A percentile compares a stretch with the other conserved stretches of the same genome.
These are phyloP conservation scores for Closterium sp. DNA, from an alignment of 139 green algal species.

Conservation along the genomic window DNA sequence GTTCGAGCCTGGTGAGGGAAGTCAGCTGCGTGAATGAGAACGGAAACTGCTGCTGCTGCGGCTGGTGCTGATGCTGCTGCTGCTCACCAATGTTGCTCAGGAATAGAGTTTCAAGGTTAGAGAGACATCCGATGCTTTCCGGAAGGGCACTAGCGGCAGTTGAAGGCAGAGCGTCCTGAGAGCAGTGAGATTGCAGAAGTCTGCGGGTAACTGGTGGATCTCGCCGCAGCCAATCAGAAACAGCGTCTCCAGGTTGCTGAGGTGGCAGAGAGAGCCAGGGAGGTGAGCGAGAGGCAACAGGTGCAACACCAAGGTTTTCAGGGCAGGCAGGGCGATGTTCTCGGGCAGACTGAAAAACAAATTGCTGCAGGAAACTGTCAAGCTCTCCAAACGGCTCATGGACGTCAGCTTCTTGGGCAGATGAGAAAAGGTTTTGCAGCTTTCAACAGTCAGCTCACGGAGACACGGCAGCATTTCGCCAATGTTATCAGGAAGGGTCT, in stretches of 20 bases:
- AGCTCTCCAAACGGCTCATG: neutral
- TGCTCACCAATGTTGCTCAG: too few relatives aligned
- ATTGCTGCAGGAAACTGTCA: too few relatives aligned
- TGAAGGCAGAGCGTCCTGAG: neutral
- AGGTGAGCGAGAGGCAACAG: neutral
- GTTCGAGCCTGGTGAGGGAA: neutral
- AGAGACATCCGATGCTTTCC: neutral
- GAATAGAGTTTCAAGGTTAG: neutral
- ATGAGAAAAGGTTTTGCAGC: neutral
- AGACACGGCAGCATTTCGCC: neutral
- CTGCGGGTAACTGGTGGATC: neutral
- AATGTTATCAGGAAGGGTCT: neutral
- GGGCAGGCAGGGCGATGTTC: neutral
- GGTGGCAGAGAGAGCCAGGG: neutral
- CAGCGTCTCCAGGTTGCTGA: neutral
- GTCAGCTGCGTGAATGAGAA: neutral
- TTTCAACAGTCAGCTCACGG: neutral
- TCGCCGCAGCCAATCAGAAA: neutral
- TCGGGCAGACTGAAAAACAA: neutral
- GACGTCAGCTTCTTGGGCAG: neutral
- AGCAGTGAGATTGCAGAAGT: neutral
- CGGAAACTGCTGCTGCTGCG: neutral
- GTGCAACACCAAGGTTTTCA: neutral
- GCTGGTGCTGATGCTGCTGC: neutral
- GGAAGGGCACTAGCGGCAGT: neutral